Percentiles rank a stretch among this genome's conserved stretches.
Evolutionary conservation across 78 protist species (phyloP).

Genomic region (Dictyostelium brefeldianum): DNA sequence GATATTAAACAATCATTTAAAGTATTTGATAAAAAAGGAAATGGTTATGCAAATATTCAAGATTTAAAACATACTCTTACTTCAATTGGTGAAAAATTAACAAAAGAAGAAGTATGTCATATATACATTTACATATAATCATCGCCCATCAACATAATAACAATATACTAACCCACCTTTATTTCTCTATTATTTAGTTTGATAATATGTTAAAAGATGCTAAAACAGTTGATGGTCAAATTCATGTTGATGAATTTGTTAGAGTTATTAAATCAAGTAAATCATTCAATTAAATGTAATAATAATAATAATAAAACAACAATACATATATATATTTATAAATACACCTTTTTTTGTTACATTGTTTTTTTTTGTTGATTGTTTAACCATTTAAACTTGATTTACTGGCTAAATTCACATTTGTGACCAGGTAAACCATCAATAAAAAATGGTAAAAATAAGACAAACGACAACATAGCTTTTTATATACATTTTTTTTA

Average conservation of each 20-base stretch:
- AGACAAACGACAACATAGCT: background rate
- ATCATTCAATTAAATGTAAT: slow-evolving; percentile 42
- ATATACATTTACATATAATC: background rate
- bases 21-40: slow-evolving; percentile 93
- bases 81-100: slow-evolving; percentile 90
- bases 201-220: slow-evolving; percentile 78
- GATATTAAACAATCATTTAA: slow-evolving; percentile 78
- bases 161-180: background rate
- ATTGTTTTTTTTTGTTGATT: background rate
- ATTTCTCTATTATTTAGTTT: background rate
- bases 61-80: slow-evolving; percentile 87
- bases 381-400: background rate
- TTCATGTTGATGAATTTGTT: slow-evolving; percentile 78
- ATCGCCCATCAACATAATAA: background rate
- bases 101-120: slow-evolving; percentile 86
- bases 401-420: background rate
- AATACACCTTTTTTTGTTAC: background rate
- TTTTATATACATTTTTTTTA: background rate
- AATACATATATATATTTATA: background rate
- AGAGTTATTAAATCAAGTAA: slow-evolving; percentile 67
- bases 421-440: too few species aligned
- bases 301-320: background rate
- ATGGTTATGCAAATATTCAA: slow-evolving; percentile 83
- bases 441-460: too few species aligned
- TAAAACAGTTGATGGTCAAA: slow-evolving; percentile 77